Percentiles rank a stretch among this genome's conserved stretches.
These are phyloP conservation scores for Mycosphaerelloides madeirae DNA, from an alignment of 2,329 filamentous ascomycete genomes.

Conservation along the genomic window DNA sequence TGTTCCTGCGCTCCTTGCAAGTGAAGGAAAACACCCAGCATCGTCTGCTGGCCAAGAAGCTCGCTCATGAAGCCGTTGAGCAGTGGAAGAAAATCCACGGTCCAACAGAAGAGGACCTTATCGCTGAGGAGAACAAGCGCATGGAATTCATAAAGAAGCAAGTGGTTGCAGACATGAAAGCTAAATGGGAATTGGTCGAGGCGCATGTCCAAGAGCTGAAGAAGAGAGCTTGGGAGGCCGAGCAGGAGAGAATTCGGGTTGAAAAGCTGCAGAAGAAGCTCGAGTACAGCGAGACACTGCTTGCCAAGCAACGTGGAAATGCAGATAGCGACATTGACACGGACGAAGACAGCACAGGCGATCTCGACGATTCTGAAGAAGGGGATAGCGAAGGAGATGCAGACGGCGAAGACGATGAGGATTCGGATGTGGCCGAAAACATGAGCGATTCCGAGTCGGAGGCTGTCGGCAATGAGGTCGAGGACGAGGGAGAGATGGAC, in stretches of 20 bases:
- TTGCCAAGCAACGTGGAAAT: constrained; percentile 30
- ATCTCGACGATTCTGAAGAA: constrained; percentile 34
- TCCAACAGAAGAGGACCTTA: constrained; percentile 73
- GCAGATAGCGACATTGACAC: constrained; percentile 28
- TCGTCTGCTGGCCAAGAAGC: constrained; percentile 66
- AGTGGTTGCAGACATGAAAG: constrained; percentile 61
- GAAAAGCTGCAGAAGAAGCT: constrained; percentile 61
- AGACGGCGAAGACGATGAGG: constrained; percentile 7
- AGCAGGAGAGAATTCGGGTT: constrained; percentile 64
- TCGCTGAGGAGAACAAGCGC: constrained; percentile 65
- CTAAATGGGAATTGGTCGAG: constrained; percentile 56
- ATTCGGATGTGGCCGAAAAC: constrained; percentile 26
- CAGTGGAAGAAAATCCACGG: constrained; percentile 70
- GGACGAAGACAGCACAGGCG: constrained; percentile 20
- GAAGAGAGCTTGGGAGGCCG: constrained; percentile 55
- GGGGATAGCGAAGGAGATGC: constrained; percentile 26
- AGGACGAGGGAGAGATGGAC: constrained; percentile 51
- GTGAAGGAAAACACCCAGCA: constrained; percentile 74
- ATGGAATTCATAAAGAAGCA: constrained; percentile 66
- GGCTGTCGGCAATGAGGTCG: constrained; percentile 42
- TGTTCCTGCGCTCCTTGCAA: constrained; percentile 77
- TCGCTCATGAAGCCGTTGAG: constrained; percentile 73
- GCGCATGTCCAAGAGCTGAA: constrained; percentile 55
- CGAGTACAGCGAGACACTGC: constrained; percentile 28
- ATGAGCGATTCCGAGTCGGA: constrained; percentile 32